These are phyloP conservation scores for Leishmania tropica DNA, from an alignment of 208 protist genomes.

Conservation along the genomic window DNA sequence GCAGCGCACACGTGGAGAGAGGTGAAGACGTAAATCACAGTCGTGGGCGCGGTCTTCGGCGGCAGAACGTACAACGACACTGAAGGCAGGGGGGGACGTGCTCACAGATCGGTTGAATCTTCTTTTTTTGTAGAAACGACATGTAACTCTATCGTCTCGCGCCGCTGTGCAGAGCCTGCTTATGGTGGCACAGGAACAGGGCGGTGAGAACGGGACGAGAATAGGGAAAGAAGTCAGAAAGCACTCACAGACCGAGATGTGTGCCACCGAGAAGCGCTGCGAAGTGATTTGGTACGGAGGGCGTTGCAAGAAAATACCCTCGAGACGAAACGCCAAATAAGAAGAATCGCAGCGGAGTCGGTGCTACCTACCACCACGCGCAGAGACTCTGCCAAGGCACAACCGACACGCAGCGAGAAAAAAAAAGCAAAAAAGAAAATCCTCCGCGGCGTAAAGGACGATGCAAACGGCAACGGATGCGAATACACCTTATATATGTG, in stretches of 20 bases:
- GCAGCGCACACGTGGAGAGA: background rate
- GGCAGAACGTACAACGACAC: background rate
- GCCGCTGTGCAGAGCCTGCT: background rate
- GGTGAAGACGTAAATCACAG: background rate
- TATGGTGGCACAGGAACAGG: background rate
- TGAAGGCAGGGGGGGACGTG: background rate
- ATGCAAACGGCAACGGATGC: background rate
- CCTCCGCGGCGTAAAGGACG: background rate
- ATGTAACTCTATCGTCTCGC: background rate
- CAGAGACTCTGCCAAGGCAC: background rate
- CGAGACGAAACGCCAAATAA: background rate
- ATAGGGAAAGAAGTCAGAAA: background rate
- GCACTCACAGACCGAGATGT: background rate
- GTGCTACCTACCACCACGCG: background rate
- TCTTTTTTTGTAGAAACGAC: background rate
- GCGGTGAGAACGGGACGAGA: background rate
- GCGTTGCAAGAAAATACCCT: background rate
- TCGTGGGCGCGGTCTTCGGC: background rate
- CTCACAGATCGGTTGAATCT: background rate
- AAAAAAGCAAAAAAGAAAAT: background rate
- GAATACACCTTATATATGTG: background rate
- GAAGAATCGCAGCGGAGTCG: background rate
- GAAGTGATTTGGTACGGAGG: background rate
- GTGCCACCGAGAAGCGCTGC: background rate
- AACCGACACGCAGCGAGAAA: no score